Base-by-base conservation (phyloP, 2,329 filamentous ascomycete species). In the Peltaster fructicola region DNA sequence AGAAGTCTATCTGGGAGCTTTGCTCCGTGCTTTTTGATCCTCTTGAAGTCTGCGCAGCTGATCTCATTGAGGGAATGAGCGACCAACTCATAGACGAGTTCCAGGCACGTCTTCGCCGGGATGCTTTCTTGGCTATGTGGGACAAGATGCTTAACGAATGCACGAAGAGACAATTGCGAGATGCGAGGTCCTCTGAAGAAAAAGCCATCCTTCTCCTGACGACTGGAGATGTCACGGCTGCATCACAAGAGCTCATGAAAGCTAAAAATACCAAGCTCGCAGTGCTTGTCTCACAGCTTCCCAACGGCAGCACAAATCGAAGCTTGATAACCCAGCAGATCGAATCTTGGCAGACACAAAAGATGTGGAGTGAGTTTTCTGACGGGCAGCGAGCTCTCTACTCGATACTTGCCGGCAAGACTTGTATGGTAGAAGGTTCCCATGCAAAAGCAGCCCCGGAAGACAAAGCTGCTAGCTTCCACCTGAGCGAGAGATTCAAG, bases 361-460 rank as follows among this genome's bases (percentile, higher is more conserved):
- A 82, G 43, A 69, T 85, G 22, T 65, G 91, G 10, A 79, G 81
- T 2, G 90, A 98, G 48, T 82, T 98, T 51, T 72, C 68, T 9
- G 74, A 88, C 36, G 63, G 80, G 1, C 68, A 92, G 21, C 74
- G 88, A 27, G 75, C 84, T 6, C 61, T 98, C 16, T 98, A 93
- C 46, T 81, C 91, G 48, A 63, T 98, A 14, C 59, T 93, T 7
- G 70, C 80, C 15, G 88, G 90, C 17, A 88, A 93, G 36, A 73
- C 80, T n/a, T 74, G 79, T 34, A 67, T 73, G 14, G 84, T 79
- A 30, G 68, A 82, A 37, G 88, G 85, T 7, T 73, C 76, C 43
- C 74, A 70, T 35, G 63, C 61, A 3, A n/a, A n/a, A n/a, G 72
- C 67, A 5, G 68, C 78, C 1, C 55, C 74, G 6, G 88, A 95